phyloP scores from a whole-genome alignment of 768 basidiomycete species.

The Leccinum arenicola region DNA sequence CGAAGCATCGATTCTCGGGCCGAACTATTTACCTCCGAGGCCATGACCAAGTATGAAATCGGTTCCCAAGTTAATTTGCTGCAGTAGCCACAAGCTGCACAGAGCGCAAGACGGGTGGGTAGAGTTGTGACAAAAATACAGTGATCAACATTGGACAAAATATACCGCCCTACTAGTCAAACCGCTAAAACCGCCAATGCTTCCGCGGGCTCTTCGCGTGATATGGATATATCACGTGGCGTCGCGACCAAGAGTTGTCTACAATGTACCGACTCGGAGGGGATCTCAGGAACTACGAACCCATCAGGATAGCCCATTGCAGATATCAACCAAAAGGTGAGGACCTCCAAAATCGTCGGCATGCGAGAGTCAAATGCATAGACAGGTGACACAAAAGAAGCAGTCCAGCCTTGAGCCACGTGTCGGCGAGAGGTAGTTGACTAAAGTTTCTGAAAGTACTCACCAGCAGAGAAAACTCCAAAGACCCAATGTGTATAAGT shows the following conservation, averaged over 20 bases:
- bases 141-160: not conserved
- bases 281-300: slow-evolving; percentile 28
- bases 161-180: slow-evolving; percentile 5
- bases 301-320: slow-evolving; percentile 41
- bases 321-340: slow-evolving; percentile 56
- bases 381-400: slow-evolving; percentile 49
- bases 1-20: not conserved
- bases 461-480: slow-evolving; percentile 40
- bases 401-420: slow-evolving; percentile 44
- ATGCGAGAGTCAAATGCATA: slow-evolving; percentile 37
- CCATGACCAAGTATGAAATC: not conserved
- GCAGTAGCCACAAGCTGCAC: not conserved
- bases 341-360: slow-evolving; percentile 50
- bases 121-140: not conserved
- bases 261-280: slow-evolving; percentile 16
- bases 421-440: not conserved
- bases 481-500: slow-evolving; percentile 44
- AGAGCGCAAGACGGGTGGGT: not conserved
- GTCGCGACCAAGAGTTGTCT: slow-evolving; percentile 27
- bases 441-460: slow-evolving; percentile 5
- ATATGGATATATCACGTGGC: slow-evolving; percentile 28
- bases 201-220: slow-evolving; percentile 18
- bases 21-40: not conserved
- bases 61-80: not conserved
- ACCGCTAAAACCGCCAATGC: slow-evolving; percentile 15